Evolutionary conservation across 140 eudicot genomes (phyloP), one percentile per base, ranked within the genome.

Genomic region (Ambrosia hybrid): DNA sequence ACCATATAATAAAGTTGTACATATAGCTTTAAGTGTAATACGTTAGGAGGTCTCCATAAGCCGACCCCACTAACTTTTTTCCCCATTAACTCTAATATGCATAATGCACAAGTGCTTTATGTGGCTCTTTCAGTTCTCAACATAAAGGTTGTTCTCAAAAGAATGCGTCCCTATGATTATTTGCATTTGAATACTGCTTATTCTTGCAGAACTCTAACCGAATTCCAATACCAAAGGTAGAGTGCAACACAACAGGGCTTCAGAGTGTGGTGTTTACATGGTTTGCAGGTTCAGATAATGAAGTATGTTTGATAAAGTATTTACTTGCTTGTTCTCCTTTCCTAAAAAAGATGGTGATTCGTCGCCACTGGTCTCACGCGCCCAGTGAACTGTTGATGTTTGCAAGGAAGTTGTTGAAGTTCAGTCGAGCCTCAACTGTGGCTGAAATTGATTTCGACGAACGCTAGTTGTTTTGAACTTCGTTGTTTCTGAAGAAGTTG

Each of bases 401-500:
- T 71, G 41, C 67, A 15, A 14, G 4, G 5, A 49, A 34, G 78
- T 51, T 73, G 43, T 36, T 61, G 78, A 73, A 62, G 71, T 51
- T 73, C 21, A 38, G 11, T 62, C 64, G 79, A 75, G 73, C 72
- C 67, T 75, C 73, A 1, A 55, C 73, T n/a, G 9, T 48, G 4
- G 51, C 33, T 11, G 17, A 49, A 3, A 36, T 61, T 1, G 0
- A 8, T 13, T 2, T 60, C 11, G 0, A 14, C 30, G 57, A 11
- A 6, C 9, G 39, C 12, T 59, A 7, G 74, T 37, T 49, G 26
- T 68, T 68, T 49, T 49, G 12, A 66, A 46, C 69, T 43, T 12
- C 9, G 1, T 12, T 5, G 16, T 21, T 21, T 21, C 0, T 21
- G 30, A 21, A 21, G 30, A 21, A 21, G 30, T 21, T 21, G 30